Evolutionary conservation across 164 flowering plant genomes (phyloP).

Genomic region (Vitis riparia): DNA sequence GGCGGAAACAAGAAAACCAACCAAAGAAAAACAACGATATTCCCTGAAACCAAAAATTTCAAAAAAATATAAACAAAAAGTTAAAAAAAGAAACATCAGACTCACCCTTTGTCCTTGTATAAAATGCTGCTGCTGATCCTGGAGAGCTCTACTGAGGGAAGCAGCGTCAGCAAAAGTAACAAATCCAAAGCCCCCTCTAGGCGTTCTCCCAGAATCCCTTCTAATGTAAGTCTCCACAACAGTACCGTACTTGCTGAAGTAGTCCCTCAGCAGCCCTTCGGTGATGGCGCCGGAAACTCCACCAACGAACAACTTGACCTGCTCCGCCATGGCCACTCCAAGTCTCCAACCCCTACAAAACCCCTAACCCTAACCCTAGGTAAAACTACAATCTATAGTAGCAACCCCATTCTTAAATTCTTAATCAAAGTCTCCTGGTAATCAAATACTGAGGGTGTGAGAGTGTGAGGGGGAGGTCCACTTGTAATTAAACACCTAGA

Average conservation of each 20-base stretch:
- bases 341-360: conserved; percentile 13
- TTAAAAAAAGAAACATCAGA: neutral
- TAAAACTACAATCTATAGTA: too few species aligned
- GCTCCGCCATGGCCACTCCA: conserved; percentile 38
- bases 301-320: conserved; percentile 62
- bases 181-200: conserved; percentile 61
- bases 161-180: conserved; percentile 57
- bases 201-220: conserved; percentile 23
- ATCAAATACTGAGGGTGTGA: too few species aligned
- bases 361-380: conserved; percentile 8
- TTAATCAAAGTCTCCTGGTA: too few species aligned
- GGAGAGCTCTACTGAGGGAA: conserved; percentile 53
- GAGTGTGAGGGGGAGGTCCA: too few species aligned
- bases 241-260: conserved; percentile 57
- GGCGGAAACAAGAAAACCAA: too few species aligned
- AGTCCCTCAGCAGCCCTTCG: conserved; percentile 49
- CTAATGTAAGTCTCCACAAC: conserved; percentile 42
- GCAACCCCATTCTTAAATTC: too few species aligned
- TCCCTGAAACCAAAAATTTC: too few species aligned
- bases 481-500: too few species aligned
- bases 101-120: conserved; percentile 60
- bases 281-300: conserved; percentile 63
- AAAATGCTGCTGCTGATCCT: conserved; percentile 38
- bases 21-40: too few species aligned
- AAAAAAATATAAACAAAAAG: neutral